A percentile compares a stretch with the other conserved stretches of the same genome.
phyloP scores from a whole-genome alignment of 306 rosid species.

The Lathyrus oleraceus region DNA sequence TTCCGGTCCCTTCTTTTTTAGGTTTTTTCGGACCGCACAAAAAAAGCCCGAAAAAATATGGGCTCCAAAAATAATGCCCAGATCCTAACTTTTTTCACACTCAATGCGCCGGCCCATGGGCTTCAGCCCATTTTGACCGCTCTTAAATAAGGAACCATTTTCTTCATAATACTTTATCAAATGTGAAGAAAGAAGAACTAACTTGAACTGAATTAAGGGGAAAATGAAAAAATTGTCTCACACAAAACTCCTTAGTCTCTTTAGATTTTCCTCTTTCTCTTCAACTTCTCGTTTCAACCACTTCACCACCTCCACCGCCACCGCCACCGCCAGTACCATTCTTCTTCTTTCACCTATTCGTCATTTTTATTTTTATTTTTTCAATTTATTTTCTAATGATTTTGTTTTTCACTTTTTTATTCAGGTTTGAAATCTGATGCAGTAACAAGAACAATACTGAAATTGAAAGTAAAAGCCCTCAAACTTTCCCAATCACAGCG shows the following conservation, averaged over 20 bases:
- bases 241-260: not conserved
- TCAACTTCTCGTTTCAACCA: slow-evolving; percentile 31
- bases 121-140: too few relatives aligned
- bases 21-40: too few relatives aligned
- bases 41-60: too few relatives aligned
- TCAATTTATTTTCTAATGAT: not conserved
- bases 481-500: not conserved
- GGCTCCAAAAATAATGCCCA: too few relatives aligned
- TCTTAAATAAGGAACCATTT: too few relatives aligned
- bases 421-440: slow-evolving; percentile 44
- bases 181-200: not conserved
- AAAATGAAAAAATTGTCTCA: slow-evolving; percentile 10
- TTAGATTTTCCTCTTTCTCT: slow-evolving; percentile 19
- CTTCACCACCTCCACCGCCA: not conserved
- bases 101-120: too few relatives aligned
- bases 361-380: not conserved
- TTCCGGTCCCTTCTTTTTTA: too few relatives aligned
- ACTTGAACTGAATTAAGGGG: not conserved
- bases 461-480: slow-evolving; percentile 31
- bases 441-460: slow-evolving; percentile 24
- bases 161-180: not conserved
- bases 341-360: slow-evolving; percentile 1
- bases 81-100: too few relatives aligned
- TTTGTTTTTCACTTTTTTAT: not conserved
- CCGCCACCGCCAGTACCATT: not conserved